Percentiles rank a stretch among this genome's conserved stretches.
Evolutionary conservation across 1,139 yeast species (phyloP).

Genomic region (Saccharomyces uvarum): DNA sequence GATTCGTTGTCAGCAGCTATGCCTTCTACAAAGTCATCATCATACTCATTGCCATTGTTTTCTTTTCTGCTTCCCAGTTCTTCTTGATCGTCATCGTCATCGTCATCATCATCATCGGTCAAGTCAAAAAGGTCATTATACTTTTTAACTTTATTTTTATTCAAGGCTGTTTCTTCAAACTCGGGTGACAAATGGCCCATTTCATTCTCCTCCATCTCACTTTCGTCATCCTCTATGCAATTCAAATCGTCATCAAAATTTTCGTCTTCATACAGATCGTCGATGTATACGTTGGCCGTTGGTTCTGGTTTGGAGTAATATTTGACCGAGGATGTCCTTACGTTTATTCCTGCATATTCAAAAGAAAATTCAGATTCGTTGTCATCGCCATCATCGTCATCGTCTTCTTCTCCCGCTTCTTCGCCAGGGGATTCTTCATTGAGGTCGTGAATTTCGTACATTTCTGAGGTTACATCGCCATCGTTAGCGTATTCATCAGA

Average conservation of each 20-base stretch:
- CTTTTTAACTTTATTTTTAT: conserved; percentile 6
- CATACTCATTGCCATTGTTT: neutral
- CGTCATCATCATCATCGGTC: conserved; percentile 10
- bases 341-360: conserved; percentile 45
- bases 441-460: neutral
- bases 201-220: conserved; percentile 38
- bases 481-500: neutral
- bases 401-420: conserved; percentile 4
- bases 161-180: conserved; percentile 9
- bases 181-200: conserved; percentile 6
- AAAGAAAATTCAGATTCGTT: conserved; percentile 50
- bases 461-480: neutral
- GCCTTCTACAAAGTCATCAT: neutral
- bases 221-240: conserved; percentile 34
- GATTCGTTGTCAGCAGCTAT: neutral
- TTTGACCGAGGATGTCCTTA: conserved; percentile 55
- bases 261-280: conserved; percentile 42
- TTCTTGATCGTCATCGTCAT: neutral
- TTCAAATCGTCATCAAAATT: conserved; percentile 48
- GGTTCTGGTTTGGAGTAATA: conserved; percentile 39
- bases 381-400: conserved; percentile 20
- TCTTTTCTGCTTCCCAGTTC: neutral
- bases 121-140: conserved; percentile 11
- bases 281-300: conserved; percentile 29
- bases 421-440: conserved; percentile 3